Conservation (phyloP, 345 rosid genomes). For the Reutealis trisperma region DNA sequence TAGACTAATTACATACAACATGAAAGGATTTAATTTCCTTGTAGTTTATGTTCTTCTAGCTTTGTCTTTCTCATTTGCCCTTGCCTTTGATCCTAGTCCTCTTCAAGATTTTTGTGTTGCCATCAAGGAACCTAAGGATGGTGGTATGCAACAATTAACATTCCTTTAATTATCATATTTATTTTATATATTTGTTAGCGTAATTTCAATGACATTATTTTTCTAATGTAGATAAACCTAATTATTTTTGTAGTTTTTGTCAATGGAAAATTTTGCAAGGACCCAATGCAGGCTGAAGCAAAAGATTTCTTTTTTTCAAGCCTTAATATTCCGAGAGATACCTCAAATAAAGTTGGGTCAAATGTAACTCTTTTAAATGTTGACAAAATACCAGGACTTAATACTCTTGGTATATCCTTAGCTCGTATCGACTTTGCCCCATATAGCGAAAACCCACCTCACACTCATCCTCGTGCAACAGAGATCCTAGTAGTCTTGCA, state of each 20-base stretch:
- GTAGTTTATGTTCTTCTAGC: not conserved
- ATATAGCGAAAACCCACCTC: not conserved
- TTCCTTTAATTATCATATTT: too few relatives aligned
- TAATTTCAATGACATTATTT: too few relatives aligned
- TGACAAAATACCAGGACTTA: not conserved
- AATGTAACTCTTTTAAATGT: not conserved
- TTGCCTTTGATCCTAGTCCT: not conserved
- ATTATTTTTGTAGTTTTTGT: not conserved
- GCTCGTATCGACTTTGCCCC: not conserved
- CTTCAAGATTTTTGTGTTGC: conserved; percentile 22
- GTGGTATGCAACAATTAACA: not conserved
- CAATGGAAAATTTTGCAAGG: not conserved
- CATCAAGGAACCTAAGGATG: not conserved
- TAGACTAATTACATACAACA: not conserved
- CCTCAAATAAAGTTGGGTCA: not conserved
- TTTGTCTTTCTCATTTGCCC: not conserved
- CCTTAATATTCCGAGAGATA: not conserved
- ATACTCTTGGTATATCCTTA: not conserved
- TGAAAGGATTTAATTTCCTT: not conserved
- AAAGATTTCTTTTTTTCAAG: not conserved
- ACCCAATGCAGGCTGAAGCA: not conserved
- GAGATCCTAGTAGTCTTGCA: not conserved
- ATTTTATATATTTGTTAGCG: too few relatives aligned
- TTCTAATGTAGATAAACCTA: too few relatives aligned
- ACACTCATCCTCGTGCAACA: not conserved